phyloP scores from a whole-genome alignment of 2,329 filamentous ascomycete genomes.

The Lasiodiplodia sp. region DNA sequence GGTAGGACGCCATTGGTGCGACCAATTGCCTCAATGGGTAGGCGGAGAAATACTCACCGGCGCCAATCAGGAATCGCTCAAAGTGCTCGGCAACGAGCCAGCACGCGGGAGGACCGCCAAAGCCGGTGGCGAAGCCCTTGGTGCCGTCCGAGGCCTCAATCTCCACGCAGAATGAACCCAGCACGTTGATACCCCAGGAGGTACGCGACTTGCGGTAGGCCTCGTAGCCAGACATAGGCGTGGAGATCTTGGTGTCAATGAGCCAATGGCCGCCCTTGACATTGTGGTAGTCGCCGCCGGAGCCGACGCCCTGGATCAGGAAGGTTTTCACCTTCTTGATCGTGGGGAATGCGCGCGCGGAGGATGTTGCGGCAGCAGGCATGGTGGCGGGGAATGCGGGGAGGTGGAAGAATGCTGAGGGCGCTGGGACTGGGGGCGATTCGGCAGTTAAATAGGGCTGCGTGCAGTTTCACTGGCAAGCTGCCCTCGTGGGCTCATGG shows the following conservation, averaged over 20 bases:
- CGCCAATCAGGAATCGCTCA: slow-evolving; percentile 86
- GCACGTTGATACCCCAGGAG: slow-evolving; percentile 93
- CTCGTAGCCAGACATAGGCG: slow-evolving; percentile 89
- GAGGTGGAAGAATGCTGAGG: neutral
- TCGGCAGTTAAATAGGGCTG: neutral
- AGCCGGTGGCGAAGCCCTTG: slow-evolving; percentile 93
- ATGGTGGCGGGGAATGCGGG: slow-evolving; percentile 35
- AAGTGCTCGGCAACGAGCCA: slow-evolving; percentile 96
- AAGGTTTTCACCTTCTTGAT: slow-evolving; percentile 79
- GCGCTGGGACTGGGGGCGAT: neutral
- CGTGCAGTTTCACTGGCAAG: neutral
- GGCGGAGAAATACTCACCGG: slow-evolving; percentile 54
- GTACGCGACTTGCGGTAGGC: slow-evolving; percentile 87
- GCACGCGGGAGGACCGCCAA: slow-evolving; percentile 90
- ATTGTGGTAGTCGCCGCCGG: slow-evolving; percentile 89
- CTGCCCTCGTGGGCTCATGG: neutral
- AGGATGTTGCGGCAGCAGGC: slow-evolving; percentile 36
- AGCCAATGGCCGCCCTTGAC: slow-evolving; percentile 79
- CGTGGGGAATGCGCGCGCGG: slow-evolving; percentile 68
- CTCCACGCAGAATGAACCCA: slow-evolving; percentile 91
- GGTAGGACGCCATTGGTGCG: neutral
- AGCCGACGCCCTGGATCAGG: slow-evolving; percentile 69
- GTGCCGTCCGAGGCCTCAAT: slow-evolving; percentile 88
- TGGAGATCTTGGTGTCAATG: slow-evolving; percentile 90
- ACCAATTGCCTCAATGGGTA: neutral